phyloP scores from a whole-genome alignment of 305 asterid species.

The Rubia balearica region DNA sequence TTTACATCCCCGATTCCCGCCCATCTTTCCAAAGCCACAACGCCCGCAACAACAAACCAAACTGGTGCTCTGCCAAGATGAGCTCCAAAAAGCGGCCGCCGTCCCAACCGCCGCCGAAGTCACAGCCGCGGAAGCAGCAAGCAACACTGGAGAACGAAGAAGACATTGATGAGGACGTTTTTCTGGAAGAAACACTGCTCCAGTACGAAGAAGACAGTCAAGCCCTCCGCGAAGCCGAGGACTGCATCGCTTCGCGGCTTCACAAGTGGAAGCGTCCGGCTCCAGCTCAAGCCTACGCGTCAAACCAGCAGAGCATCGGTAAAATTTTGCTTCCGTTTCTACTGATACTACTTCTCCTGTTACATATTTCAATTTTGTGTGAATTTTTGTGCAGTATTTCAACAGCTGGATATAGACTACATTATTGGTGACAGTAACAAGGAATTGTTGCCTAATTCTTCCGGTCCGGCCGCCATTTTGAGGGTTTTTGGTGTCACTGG shows the following conservation, averaged over 20 bases:
- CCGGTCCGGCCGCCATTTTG: constrained; percentile 82
- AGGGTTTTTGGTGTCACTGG: constrained; percentile 85
- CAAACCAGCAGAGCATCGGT: constrained; percentile 56
- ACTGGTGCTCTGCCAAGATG: constrained; percentile 22
- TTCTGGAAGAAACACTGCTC: constrained; percentile 79
- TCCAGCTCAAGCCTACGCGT: constrained; percentile 42
- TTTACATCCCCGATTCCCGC: background rate
- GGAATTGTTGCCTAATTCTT: constrained; percentile 57
- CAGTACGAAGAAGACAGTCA: constrained; percentile 54
- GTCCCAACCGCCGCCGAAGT: constrained; percentile 18
- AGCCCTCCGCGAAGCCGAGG: constrained; percentile 39
- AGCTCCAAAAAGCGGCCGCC: constrained; percentile 53
- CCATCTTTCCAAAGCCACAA: background rate
- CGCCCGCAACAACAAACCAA: background rate
- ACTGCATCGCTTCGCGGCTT: constrained; percentile 51
- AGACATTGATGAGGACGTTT: constrained; percentile 83
- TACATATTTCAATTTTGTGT: constrained; percentile 1
- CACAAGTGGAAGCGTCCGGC: constrained; percentile 78
- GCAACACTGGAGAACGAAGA: constrained; percentile 74
- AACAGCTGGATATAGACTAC: constrained; percentile 92
- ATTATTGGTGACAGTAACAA: constrained; percentile 73
- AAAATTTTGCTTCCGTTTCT: constrained; percentile 12
- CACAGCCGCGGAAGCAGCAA: constrained; percentile 48
- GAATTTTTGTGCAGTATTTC: constrained; percentile 47
- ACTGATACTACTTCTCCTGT: constrained; percentile 10